A percentile compares a stretch with the other conserved stretches of the same genome.
These are phyloP conservation scores for Lentithecium fluviatile DNA, from an alignment of 495 filamentous ascomycete species.

Conservation along the genomic window DNA sequence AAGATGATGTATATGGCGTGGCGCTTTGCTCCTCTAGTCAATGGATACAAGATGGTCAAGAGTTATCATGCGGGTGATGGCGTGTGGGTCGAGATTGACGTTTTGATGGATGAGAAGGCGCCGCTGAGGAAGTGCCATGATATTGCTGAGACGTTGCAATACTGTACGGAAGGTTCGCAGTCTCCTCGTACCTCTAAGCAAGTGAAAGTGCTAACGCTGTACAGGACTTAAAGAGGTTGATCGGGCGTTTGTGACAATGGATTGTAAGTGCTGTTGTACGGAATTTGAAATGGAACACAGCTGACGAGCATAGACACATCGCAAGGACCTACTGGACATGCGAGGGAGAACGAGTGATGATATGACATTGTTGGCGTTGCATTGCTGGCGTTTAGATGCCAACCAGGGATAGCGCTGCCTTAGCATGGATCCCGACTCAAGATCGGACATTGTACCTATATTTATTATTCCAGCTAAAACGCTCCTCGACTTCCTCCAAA, in stretches of 20 bases:
- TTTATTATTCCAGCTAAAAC: too few species aligned
- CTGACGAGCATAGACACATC: conserved; percentile 22
- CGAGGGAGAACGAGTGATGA: conserved; percentile 21
- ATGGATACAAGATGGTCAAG: conserved; percentile 49
- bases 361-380: not conserved
- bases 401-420: too few species aligned
- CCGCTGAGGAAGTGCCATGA: conserved; percentile 47
- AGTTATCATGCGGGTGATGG: conserved; percentile 53
- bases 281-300: not conserved
- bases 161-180: conserved; percentile 43
- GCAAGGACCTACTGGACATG: conserved; percentile 31
- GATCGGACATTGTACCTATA: too few species aligned
- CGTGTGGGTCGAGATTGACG: conserved; percentile 52
- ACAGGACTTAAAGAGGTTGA: conserved; percentile 48
- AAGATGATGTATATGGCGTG: conserved; percentile 51
- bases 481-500: too few species aligned
- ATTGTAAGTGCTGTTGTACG: conserved; percentile 42
- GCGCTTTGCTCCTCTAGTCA: conserved; percentile 48
- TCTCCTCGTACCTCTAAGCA: conserved; percentile 46
- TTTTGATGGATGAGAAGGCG: conserved; percentile 47
- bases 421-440: too few species aligned
- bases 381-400: not conserved
- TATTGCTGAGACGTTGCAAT: conserved; percentile 53
- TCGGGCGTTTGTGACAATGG: conserved; percentile 50
- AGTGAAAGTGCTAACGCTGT: conserved; percentile 46